phyloP scores from a whole-genome alignment of 306 rosid genomes.

The Fragaria nilgerrensis region DNA sequence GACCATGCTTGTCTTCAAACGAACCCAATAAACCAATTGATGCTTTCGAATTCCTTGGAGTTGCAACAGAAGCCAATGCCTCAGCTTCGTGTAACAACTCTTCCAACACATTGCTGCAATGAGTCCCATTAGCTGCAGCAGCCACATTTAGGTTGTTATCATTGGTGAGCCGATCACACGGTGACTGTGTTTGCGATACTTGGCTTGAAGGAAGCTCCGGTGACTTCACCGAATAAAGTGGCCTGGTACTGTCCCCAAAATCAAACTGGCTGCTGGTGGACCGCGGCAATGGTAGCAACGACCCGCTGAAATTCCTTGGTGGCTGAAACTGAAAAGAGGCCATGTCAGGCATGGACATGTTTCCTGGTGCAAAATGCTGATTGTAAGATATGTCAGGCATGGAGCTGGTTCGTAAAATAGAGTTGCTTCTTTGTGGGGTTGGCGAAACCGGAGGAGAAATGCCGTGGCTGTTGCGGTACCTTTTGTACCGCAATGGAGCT shows the following conservation, averaged over 20 bases:
- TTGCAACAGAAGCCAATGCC: conserved; percentile 26
- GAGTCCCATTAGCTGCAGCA: background rate
- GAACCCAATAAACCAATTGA: conserved; percentile 27
- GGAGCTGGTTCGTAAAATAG: conserved; percentile 4
- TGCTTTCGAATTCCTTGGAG: conserved; percentile 23
- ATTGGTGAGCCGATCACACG: conserved; percentile 25
- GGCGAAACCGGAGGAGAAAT: conserved; percentile 32
- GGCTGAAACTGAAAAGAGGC: conserved; percentile 42
- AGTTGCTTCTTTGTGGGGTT: conserved; percentile 4
- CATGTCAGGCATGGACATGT: conserved; percentile 13
- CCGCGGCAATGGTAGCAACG: conserved; percentile 32
- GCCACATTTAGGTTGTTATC: background rate
- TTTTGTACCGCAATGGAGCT: conserved; percentile 50
- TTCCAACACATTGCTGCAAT: conserved; percentile 39
- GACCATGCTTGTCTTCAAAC: conserved; percentile 41
- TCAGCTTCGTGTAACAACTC: conserved; percentile 60
- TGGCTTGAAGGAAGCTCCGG: conserved; percentile 52
- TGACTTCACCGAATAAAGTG: conserved; percentile 36
- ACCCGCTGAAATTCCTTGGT: conserved; percentile 26
- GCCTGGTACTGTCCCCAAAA: conserved; percentile 20
- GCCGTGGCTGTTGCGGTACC: conserved; percentile 18
- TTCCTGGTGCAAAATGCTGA: conserved; percentile 4
- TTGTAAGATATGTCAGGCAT: conserved; percentile 34
- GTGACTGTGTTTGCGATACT: conserved; percentile 27
- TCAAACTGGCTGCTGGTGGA: conserved; percentile 37